Evolutionary conservation across 768 basidiomycete genomes (phyloP), one percentile per base, ranked within the genome.

Genomic region (Leccinum olivaceopallidum): DNA sequence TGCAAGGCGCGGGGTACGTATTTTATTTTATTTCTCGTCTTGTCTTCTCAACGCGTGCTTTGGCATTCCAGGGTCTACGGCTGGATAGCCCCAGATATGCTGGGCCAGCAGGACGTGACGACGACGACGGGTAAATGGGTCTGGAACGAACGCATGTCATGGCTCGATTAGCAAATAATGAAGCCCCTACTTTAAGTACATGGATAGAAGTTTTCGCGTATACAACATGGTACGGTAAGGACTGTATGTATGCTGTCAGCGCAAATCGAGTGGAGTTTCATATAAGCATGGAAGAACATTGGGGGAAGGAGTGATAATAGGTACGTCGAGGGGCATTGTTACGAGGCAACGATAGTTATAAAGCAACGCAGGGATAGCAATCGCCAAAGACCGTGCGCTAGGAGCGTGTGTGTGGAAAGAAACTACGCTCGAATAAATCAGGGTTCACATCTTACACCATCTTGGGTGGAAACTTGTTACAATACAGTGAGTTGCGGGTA

Each of bases 401-500:
- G 47, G 58, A 39, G 63, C 60, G 57, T 59, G 63, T 61, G 56
- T 64, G 59, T 44, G 42, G 59, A 44, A 58, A 55, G 60, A 55
- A 59, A 55, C 59, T 52, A 65, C 58, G 60, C 71, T 65, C 65
- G 60, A 67, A 60, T 74, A 75, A 75, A 76, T 73, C 79, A 77
- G 74, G 77, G 78, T 83, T 79, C 79, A 70, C 68, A 68, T 73
- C 69, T 73, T 78, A 79, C 77, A 80, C 77, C 78, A 79, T 75
- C 79, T 83, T 83, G 76, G 69, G 77, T 75, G 67, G 65, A 72
- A 76, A 66, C 71, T 72, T 88, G 85, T 80, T 91, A 92, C 89
- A 91, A 87, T 91, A 92, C 90, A 91, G 82, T 89, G 85, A 83
- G 83, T 70, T 82, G 81, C 64, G 36, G 69, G 79, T 79, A 69